Conservation (phyloP, 495 filamentous ascomycete genomes). For the Parachaetomium inaequale region DNA sequence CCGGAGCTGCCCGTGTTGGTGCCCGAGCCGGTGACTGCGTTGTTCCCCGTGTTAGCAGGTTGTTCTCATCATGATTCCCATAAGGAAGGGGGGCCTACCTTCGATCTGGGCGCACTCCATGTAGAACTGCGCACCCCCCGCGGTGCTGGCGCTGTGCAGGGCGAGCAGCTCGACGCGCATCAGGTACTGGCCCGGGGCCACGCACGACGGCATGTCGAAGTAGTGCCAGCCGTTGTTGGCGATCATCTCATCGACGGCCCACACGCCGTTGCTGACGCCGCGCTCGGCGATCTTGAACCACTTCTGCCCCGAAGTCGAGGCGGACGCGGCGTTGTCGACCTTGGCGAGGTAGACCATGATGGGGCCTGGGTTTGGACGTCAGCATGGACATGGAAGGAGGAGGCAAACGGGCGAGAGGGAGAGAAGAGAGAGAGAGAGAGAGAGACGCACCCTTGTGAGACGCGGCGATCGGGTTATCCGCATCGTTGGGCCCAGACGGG, state of each 20-base stretch:
- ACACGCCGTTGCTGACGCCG: conserved; percentile 38
- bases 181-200: conserved; percentile 48
- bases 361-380: too few species aligned
- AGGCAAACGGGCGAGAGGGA: background rate
- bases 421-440: background rate
- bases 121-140: conserved; percentile 50
- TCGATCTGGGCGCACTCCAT: conserved; percentile 49
- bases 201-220: conserved; percentile 44
- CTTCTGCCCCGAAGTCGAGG: conserved; percentile 34
- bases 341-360: conserved; percentile 50
- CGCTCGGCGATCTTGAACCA: conserved; percentile 49
- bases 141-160: conserved; percentile 41
- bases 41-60: background rate
- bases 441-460: conserved; percentile 40
- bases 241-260: conserved; percentile 22
- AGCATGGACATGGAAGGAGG: background rate
- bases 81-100: background rate
- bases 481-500: conserved; percentile 40
- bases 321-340: conserved; percentile 44
- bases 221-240: conserved; percentile 44
- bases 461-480: conserved; percentile 50
- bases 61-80: background rate
- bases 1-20: conserved; percentile 35
- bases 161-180: conserved; percentile 53
- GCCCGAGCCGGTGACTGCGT: conserved; percentile 44